These are phyloP conservation scores for Xerocomus amazonicus DNA, from an alignment of 1,284 basidiomycete genomes.

Conservation along the genomic window DNA sequence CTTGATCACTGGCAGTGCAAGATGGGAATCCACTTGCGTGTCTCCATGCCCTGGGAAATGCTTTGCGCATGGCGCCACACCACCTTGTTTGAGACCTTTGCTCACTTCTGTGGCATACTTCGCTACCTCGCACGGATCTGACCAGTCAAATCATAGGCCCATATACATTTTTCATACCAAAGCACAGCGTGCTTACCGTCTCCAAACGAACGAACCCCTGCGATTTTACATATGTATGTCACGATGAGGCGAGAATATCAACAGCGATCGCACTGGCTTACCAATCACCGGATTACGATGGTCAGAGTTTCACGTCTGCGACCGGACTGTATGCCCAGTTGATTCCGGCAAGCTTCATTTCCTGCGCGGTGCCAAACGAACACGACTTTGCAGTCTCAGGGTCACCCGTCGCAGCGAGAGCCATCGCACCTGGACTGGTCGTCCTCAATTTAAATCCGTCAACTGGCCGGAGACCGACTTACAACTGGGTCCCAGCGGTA, in stretches of 20 bases:
- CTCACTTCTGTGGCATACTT: constrained; percentile 46
- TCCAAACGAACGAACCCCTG: constrained; percentile 67
- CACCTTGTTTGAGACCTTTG: constrained; percentile 44
- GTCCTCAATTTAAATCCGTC: background rate
- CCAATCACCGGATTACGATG: constrained; percentile 67
- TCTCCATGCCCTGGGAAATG: constrained; percentile 75
- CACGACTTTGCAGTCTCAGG: constrained; percentile 45
- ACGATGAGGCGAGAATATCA: background rate
- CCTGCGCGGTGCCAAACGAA: constrained; percentile 47
- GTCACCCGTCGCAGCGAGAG: constrained; percentile 54
- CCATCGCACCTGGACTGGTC: constrained; percentile 68
- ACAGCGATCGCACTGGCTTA: constrained; percentile 24
- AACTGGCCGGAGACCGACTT: constrained; percentile 8
- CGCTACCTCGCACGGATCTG: constrained; percentile 53
- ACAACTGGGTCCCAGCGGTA: constrained; percentile 64
- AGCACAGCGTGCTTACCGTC: constrained; percentile 42
- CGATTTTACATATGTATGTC: background rate
- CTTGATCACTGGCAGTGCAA: constrained; percentile 57
- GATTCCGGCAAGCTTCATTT: constrained; percentile 59
- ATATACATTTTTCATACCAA: too few species aligned
- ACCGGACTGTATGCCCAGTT: constrained; percentile 71
- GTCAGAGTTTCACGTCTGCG: constrained; percentile 68
- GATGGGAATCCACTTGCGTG: constrained; percentile 66
- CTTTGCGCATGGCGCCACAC: constrained; percentile 58
- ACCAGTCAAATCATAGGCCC: background rate